Conservation (phyloP, 192 early-diverging fungal species). For the Entomortierella parvispora region DNA sequence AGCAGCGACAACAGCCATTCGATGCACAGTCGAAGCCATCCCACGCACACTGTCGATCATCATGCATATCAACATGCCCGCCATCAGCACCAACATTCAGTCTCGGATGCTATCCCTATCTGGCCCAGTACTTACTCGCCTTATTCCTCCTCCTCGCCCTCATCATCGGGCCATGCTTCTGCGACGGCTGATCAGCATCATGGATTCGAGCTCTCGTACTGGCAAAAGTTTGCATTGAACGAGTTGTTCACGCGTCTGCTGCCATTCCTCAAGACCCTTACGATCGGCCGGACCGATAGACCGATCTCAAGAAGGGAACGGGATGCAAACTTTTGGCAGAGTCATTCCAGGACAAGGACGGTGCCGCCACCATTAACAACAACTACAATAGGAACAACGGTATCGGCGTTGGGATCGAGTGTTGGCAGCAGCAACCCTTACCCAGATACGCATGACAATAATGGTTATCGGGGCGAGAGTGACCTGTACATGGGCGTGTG, state of each 20-base stretch:
- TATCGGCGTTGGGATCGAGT: no score
- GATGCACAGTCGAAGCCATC: no score
- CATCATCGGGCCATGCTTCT: conserved; percentile 8
- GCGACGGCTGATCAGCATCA: conserved; percentile 12
- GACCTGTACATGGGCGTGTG: conserved; percentile 44
- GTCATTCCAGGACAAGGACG: no score
- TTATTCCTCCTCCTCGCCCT: conserved; percentile 1
- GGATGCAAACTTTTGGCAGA: background rate
- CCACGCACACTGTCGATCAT: conserved; percentile 2
- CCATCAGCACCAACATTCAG: background rate
- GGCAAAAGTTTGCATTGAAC: conserved; percentile 53
- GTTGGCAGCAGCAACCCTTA: no score
- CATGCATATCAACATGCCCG: background rate
- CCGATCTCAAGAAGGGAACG: conserved; percentile 6
- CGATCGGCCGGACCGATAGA: conserved; percentile 47
- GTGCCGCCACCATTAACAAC: no score
- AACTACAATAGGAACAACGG: no score
- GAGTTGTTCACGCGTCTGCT: conserved; percentile 43
- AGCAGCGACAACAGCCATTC: background rate
- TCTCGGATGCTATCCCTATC: conserved; percentile 24
- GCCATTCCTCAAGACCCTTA: conserved; percentile 34
- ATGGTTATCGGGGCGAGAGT: no score
- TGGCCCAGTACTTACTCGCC: conserved; percentile 6
- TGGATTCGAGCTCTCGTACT: conserved; percentile 46
- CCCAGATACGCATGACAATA: no score